phyloP scores from a whole-genome alignment of 1,284 basidiomycete species.

The Cystobasidium sp. region DNA sequence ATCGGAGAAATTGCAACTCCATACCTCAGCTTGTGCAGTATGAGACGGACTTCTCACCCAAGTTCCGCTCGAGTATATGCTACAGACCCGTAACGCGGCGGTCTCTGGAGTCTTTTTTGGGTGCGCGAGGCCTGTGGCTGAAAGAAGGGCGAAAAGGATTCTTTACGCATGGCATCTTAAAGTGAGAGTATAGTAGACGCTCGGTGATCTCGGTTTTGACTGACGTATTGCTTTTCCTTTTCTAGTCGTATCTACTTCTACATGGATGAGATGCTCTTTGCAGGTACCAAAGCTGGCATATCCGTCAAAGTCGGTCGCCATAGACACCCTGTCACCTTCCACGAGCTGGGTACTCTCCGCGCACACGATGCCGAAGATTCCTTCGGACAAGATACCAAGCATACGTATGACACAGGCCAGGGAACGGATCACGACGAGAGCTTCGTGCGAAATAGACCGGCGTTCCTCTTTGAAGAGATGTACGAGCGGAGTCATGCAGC shows the following conservation, averaged over 20 bases:
- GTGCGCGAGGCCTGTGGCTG: slow-evolving; percentile 66
- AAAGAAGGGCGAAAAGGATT: slow-evolving; percentile 62
- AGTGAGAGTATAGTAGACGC: slow-evolving; percentile 60
- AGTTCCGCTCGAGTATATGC: slow-evolving; percentile 73
- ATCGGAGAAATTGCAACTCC: slow-evolving; percentile 68
- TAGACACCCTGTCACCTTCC: slow-evolving; percentile 45
- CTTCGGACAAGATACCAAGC: slow-evolving; percentile 63
- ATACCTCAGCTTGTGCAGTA: slow-evolving; percentile 62
- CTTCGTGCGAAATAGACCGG: slow-evolving; percentile 66
- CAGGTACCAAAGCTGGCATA: slow-evolving; percentile 57
- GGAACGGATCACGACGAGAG: slow-evolving; percentile 73
- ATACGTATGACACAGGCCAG: slow-evolving; percentile 65
- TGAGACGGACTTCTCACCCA: slow-evolving; percentile 70
- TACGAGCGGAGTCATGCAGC: slow-evolving; percentile 55
- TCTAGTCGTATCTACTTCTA: slow-evolving; percentile 64
- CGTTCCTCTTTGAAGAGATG: slow-evolving; percentile 74
- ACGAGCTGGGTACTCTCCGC: slow-evolving; percentile 59
- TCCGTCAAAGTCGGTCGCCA: slow-evolving; percentile 46
- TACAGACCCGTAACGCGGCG: slow-evolving; percentile 73
- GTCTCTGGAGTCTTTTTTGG: slow-evolving; percentile 69
- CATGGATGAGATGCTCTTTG: slow-evolving; percentile 73
- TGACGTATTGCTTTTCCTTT: too few species aligned
- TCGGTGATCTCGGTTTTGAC: background rate
- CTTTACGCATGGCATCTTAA: slow-evolving; percentile 72
- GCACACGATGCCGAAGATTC: slow-evolving; percentile 57